These are phyloP conservation scores for Citrullus mucosospermus DNA, from an alignment of 306 rosid genomes.

Conservation along the genomic window DNA sequence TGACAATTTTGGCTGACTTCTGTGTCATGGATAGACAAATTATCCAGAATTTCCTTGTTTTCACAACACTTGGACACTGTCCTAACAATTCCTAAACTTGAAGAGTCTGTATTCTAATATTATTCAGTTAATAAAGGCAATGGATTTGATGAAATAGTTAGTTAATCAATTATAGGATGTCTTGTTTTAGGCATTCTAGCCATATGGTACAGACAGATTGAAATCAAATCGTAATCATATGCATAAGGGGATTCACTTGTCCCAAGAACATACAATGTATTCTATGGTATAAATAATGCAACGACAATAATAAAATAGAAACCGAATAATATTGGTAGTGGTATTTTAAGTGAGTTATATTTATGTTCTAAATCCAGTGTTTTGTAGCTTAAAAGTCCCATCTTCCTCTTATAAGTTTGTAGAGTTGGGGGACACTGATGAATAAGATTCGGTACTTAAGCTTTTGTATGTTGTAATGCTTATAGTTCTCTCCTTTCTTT, in stretches of 20 bases:
- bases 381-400: not conserved
- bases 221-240: not conserved
- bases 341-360: not conserved
- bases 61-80: not conserved
- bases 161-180: not conserved
- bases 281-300: not conserved
- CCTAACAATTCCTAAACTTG: not conserved
- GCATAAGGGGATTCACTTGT: not conserved
- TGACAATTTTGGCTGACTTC: not conserved
- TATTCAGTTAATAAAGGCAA: not conserved
- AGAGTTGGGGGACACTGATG: not conserved
- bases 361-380: not conserved
- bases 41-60: not conserved
- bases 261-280: not conserved
- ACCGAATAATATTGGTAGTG: not conserved
- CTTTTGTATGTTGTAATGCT: not conserved
- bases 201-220: not conserved
- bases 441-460: not conserved
- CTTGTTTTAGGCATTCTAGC: not conserved
- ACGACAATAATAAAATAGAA: not conserved
- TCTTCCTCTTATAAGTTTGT: not conserved
- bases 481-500: constrained; percentile 13
- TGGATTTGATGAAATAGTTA: not conserved
- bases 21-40: not conserved
- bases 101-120: not conserved